Evolutionary conservation across 2,329 filamentous ascomycete species (phyloP).

Genomic region (Aspergillus jensenii): DNA sequence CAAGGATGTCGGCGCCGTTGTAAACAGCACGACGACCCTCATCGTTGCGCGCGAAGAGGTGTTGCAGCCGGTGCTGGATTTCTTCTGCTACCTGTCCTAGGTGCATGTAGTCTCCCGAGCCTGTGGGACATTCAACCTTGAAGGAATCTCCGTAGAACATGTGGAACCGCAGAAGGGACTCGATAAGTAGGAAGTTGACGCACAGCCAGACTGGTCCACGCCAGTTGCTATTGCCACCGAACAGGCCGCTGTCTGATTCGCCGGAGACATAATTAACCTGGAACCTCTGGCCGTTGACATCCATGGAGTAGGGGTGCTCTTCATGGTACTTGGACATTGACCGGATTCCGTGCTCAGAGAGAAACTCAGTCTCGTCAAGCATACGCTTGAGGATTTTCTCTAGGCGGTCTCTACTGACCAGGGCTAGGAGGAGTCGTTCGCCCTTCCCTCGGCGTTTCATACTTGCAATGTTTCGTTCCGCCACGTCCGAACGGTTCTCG

Average conservation of each 20-base stretch:
- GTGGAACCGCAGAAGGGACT: slow-evolving; percentile 92
- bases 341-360: slow-evolving; percentile 85
- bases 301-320: slow-evolving; percentile 88
- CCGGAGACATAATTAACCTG: slow-evolving; percentile 86
- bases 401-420: slow-evolving; percentile 90
- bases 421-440: slow-evolving; percentile 79
- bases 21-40: slow-evolving; percentile 88
- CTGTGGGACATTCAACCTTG: slow-evolving; percentile 89
- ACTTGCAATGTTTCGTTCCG: slow-evolving; percentile 90
- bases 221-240: slow-evolving; percentile 98
- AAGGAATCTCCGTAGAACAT: slow-evolving; percentile 91
- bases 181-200: slow-evolving; percentile 91
- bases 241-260: slow-evolving; percentile 93
- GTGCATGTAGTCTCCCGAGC: slow-evolving; percentile 93
- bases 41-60: slow-evolving; percentile 81
- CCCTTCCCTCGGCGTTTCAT: slow-evolving; percentile 89
- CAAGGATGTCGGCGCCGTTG: slow-evolving; percentile 76
- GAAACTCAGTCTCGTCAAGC: slow-evolving; percentile 91
- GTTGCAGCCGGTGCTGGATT: slow-evolving; percentile 89
- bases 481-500: slow-evolving; percentile 79
- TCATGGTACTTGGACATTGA: slow-evolving; percentile 91
- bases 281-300: slow-evolving; percentile 89
- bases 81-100: slow-evolving; percentile 92
- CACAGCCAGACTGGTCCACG: slow-evolving; percentile 93
- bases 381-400: slow-evolving; percentile 86